These are phyloP conservation scores for Trametes cubensis DNA, from an alignment of 768 basidiomycete species.

Conservation along the genomic window DNA sequence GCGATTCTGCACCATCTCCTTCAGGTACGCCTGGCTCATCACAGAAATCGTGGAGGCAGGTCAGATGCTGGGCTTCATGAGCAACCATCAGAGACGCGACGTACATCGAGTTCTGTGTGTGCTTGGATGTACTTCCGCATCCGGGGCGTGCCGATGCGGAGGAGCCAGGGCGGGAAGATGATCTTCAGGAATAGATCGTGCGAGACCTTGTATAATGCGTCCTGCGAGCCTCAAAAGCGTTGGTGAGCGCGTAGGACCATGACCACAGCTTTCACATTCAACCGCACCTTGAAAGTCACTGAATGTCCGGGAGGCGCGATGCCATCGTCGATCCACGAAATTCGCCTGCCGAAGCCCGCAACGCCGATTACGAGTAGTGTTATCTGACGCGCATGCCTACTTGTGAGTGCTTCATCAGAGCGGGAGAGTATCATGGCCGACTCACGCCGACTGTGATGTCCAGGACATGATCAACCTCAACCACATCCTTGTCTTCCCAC, in stretches of 20 bases:
- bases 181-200: slow-evolving; percentile 29
- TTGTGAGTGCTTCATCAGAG: neutral
- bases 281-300: slow-evolving; percentile 29
- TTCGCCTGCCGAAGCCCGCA: slow-evolving; percentile 57
- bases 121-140: slow-evolving; percentile 27
- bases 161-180: slow-evolving; percentile 31
- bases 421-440: neutral
- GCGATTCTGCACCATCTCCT: slow-evolving; percentile 54
- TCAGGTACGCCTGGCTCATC: slow-evolving; percentile 44
- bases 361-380: slow-evolving; percentile 58
- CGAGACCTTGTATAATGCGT: slow-evolving; percentile 31
- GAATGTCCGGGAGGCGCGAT: slow-evolving; percentile 18
- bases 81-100: too few species aligned
- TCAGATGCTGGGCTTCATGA: neutral
- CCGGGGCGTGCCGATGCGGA: slow-evolving; percentile 22
- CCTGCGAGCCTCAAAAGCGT: slow-evolving; percentile 16
- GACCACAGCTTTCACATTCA: too few species aligned
- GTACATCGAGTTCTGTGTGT: slow-evolving; percentile 33
- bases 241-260: neutral
- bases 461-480: slow-evolving; percentile 49
- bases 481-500: slow-evolving; percentile 46
- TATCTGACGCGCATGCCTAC: slow-evolving; percentile 38
- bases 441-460: slow-evolving; percentile 60
- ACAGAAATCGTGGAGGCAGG: neutral
- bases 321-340: slow-evolving; percentile 34